Conservation (phyloP, 345 rosid species). For the Salix suchowensis region DNA sequence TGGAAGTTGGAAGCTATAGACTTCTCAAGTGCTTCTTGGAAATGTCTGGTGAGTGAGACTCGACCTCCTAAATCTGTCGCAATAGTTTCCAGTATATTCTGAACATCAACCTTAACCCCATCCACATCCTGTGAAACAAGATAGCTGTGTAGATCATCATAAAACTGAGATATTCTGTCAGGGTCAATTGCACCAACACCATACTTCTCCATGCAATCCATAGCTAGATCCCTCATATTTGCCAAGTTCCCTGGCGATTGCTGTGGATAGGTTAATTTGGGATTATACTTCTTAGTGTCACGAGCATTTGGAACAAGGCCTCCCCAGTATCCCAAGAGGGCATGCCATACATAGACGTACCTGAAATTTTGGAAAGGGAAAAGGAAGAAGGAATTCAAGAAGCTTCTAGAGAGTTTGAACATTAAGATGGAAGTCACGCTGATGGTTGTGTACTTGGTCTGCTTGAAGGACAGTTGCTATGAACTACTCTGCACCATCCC, state of each 20-base stretch:
- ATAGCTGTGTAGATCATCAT: constrained; percentile 46
- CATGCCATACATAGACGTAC: constrained; percentile 57
- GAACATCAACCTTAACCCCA: constrained; percentile 63
- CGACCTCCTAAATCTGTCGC: constrained; percentile 40
- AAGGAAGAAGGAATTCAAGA: not conserved
- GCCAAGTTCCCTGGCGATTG: constrained; percentile 48
- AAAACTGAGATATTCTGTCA: constrained; percentile 39
- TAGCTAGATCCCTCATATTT: constrained; percentile 39
- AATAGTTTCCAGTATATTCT: constrained; percentile 48
- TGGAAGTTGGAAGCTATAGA: constrained; percentile 42
- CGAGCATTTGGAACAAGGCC: constrained; percentile 47
- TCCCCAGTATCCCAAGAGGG: constrained; percentile 60
- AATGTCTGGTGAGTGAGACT: constrained; percentile 40
- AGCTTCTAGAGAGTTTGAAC: not conserved
- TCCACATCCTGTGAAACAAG: constrained; percentile 48
- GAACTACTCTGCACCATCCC: no score
- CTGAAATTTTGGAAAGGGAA: constrained; percentile 19
- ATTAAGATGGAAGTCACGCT: not conserved
- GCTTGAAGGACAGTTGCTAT: no score
- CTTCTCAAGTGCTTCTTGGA: constrained; percentile 50
- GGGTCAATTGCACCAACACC: constrained; percentile 51
- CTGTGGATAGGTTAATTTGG: constrained; percentile 30
- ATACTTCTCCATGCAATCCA: constrained; percentile 49
- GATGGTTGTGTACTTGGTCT: no score
- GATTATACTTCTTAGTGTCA: constrained; percentile 36